Base-by-base conservation (phyloP, 202 grass and related monocot genomes). In the Eragrostis tef region DNA sequence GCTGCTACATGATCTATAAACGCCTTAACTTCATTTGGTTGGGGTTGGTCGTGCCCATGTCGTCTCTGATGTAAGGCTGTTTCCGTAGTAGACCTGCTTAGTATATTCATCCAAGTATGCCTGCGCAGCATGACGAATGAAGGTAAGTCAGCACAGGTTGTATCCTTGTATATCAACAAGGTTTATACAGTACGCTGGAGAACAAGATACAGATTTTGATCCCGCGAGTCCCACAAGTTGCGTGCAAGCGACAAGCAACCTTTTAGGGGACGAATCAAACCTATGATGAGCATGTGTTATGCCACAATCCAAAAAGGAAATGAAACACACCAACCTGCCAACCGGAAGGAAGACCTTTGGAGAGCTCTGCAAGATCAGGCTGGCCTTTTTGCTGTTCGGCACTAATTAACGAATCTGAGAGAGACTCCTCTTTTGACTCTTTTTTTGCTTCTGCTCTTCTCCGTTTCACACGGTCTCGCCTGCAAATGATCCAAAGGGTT, bases 401-500 rank as follows among this genome's bases (percentile, higher is more conserved):
- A 44, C 19, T 48, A 44, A 29, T 29, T 47, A 34, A 63, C 29
- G 57, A 47, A 71, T 47, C 59, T 36, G 64, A 21, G 63, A 24
- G 39, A 21, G 29, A 21, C 20, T 67, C 81, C 3, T 39, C 44
- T 48, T 87, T 64, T 26, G 47, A 64, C 51, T 88, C 75, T 19
- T 54, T 91, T 84, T 94, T 98, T 25, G 71, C 76, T 80, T 81
- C 83, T 42, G 81, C 81, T 87, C 97, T 99, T 71, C 86, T 90
- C 68, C 85, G 87, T 90, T 96, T 99, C 56, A 99, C 87, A 44
- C 90, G 89, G 61, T 96, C 89, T 70, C 91, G 93, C 97, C 97
- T 99, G 78, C 67, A 91, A 58, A 75, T 61, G 22, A 61, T 27
- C 34, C 34, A 60, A 60, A 39, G 45, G 29, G 78, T 67, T 24